A percentile compares a stretch with the other conserved stretches of the same genome.
These are phyloP conservation scores for Populus pruinosa DNA, from an alignment of 345 rosid genomes.

Conservation along the genomic window DNA sequence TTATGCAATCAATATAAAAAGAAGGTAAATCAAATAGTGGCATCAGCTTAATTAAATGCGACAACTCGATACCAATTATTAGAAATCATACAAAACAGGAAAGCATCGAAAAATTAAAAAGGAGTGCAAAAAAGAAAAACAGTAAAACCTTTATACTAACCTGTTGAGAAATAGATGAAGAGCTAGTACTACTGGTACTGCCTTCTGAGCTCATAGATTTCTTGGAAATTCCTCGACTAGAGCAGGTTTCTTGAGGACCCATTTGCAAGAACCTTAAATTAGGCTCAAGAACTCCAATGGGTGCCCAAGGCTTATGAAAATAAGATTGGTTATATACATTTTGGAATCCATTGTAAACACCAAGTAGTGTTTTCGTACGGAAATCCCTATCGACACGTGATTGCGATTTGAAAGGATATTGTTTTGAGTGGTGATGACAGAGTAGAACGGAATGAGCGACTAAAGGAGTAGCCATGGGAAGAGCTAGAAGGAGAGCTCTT, in stretches of 20 bases:
- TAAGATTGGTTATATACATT: not conserved
- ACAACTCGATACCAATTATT: not conserved
- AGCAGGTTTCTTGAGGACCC: conserved; percentile 28
- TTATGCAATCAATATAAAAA: conserved; percentile 14
- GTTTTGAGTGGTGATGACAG: conserved; percentile 15
- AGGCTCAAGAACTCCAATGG: conserved; percentile 11
- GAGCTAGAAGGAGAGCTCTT: not conserved
- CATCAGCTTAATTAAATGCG: too few species aligned
- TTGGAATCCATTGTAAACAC: conserved; percentile 22
- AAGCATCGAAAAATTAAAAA: not conserved
- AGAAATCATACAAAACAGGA: not conserved
- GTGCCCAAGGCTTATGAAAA: conserved; percentile 4
- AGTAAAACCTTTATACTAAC: conserved; percentile 23
- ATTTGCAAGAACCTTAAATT: conserved; percentile 42
- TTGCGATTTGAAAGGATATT: conserved; percentile 15
- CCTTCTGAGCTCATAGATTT: conserved; percentile 46
- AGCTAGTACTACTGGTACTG: conserved; percentile 28
- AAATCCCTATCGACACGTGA: not conserved
- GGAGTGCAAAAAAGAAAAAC: not conserved
- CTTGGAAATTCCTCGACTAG: conserved; percentile 25
- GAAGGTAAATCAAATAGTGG: not conserved
- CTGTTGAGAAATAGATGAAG: conserved; percentile 43
- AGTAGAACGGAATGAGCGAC: conserved; percentile 28
- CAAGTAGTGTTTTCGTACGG: not conserved
- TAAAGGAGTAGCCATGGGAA: conserved; percentile 46